Percentiles rank a stretch among this genome's conserved stretches.
These are phyloP conservation scores for Trichoderma guizhouense DNA, from an alignment of 2,329 filamentous ascomycete genomes.

Conservation along the genomic window DNA sequence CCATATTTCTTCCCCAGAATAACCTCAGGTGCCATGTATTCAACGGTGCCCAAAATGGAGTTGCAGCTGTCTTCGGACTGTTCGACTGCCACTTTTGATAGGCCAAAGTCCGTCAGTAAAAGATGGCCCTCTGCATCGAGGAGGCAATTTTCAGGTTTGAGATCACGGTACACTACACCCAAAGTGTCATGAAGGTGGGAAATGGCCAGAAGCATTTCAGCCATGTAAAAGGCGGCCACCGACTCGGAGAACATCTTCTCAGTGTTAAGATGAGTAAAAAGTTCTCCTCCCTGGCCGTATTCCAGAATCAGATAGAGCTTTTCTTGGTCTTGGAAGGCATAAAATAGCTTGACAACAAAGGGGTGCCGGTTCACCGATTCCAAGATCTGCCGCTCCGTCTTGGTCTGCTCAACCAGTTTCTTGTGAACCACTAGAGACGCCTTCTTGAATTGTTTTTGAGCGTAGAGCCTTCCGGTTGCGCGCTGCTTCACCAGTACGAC, in stretches of 20 bases:
- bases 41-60: constrained; percentile 89
- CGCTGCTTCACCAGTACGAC: constrained; percentile 91
- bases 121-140: constrained; percentile 89
- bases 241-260: constrained; percentile 94
- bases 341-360: constrained; percentile 97
- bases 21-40: constrained; percentile 99
- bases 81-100: constrained; percentile 88
- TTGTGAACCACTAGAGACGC: constrained; percentile 93
- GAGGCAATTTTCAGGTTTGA: constrained; percentile 97
- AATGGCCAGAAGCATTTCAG: constrained; percentile 91
- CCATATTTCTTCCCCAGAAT: constrained; percentile 85
- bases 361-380: constrained; percentile 96
- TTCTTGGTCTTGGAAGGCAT: constrained; percentile 96
- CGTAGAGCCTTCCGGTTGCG: constrained; percentile 82
- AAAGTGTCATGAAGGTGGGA: constrained; percentile 89
- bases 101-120: constrained; percentile 91
- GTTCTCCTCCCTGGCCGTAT: constrained; percentile 93
- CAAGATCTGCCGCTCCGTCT: constrained; percentile 90
- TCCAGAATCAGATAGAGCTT: constrained; percentile 97
- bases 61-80: constrained; percentile 65
- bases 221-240: constrained; percentile 95
- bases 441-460: constrained; percentile 98
- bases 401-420: constrained; percentile 93
- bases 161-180: constrained; percentile 91
- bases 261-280: constrained; percentile 90